phyloP scores from a whole-genome alignment of 2,329 filamentous ascomycete genomes.

The Ophiocordyceps camponoti-floridani region DNA sequence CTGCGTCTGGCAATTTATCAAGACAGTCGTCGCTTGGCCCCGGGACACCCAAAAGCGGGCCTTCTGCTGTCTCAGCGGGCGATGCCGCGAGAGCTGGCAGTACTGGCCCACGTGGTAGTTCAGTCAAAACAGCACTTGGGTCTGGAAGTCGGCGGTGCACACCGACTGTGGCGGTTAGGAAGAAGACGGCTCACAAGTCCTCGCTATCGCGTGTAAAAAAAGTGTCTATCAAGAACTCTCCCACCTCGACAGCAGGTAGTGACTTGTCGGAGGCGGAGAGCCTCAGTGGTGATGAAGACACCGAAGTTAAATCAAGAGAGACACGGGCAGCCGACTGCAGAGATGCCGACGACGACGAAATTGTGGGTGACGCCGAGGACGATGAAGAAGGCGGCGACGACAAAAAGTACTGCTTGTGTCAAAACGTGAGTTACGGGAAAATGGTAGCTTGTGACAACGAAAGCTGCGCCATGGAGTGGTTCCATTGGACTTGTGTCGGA shows the following conservation, averaged over 20 bases:
- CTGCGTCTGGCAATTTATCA: slow-evolving; percentile 38
- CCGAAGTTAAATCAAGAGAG: slow-evolving; percentile 14
- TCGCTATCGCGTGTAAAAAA: slow-evolving; percentile 44
- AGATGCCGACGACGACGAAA: slow-evolving; percentile 30
- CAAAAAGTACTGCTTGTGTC: slow-evolving; percentile 69
- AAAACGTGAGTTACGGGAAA: slow-evolving; percentile 69
- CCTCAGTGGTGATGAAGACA: slow-evolving; percentile 31
- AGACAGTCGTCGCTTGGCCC: slow-evolving; percentile 46
- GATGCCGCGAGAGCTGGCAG: slow-evolving; percentile 34
- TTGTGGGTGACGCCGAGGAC: slow-evolving; percentile 33
- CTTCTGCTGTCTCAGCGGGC: slow-evolving; percentile 7
- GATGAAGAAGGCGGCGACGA: slow-evolving; percentile 51
- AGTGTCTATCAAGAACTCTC: slow-evolving; percentile 37
- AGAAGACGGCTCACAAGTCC: slow-evolving; percentile 38
- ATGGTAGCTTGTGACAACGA: slow-evolving; percentile 85
- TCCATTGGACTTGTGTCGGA: slow-evolving; percentile 63
- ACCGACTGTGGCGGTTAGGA: slow-evolving; percentile 23
- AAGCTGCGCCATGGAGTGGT: slow-evolving; percentile 69
- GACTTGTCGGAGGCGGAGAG: slow-evolving; percentile 47
- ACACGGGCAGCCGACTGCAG: slow-evolving; percentile 16
- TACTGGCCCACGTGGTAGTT: slow-evolving; percentile 35
- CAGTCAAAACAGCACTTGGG: slow-evolving; percentile 23
- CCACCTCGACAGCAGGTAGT: slow-evolving; percentile 44
- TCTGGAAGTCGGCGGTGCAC: slow-evolving; percentile 29
- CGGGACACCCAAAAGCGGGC: slow-evolving; percentile 35